A percentile compares a stretch with the other conserved stretches of the same genome.
Conservation (phyloP, 495 filamentous ascomycete genomes). For the Talaromyces adpressus region DNA sequence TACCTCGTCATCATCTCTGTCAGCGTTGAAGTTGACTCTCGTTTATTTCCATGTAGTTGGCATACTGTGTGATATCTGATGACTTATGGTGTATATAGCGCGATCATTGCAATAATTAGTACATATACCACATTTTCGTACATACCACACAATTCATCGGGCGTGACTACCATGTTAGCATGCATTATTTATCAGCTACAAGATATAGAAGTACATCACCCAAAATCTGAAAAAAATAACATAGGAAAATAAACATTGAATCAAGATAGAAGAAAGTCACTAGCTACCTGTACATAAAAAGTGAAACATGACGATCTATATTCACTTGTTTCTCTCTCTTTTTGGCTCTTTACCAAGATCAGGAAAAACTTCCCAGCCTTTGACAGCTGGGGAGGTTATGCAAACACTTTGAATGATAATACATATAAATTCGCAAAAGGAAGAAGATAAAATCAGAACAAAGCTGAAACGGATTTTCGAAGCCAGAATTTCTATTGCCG, state of each 20-base stretch:
- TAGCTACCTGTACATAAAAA: slow-evolving; percentile 48
- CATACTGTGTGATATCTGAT: neutral
- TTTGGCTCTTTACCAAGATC: neutral
- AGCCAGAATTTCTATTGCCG: too few relatives aligned
- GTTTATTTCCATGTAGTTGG: neutral
- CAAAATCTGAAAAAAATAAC: slow-evolving; percentile 15
- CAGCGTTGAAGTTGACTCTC: neutral
- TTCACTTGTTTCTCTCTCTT: slow-evolving; percentile 5
- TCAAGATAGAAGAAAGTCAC: slow-evolving; percentile 20
- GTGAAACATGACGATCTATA: slow-evolving; percentile 13
- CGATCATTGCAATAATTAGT: neutral
- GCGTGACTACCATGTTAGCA: neutral
- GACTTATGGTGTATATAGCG: neutral
- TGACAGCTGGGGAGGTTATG: slow-evolving; percentile 3
- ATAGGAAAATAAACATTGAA: slow-evolving; percentile 16
- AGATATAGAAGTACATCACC: slow-evolving; percentile 13
- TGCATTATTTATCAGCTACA: neutral
- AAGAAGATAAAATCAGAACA: neutral
- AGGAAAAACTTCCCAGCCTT: neutral
- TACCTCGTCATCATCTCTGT: neutral
- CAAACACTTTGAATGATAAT: slow-evolving; percentile 6
- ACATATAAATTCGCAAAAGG: neutral
- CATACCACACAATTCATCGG: neutral
- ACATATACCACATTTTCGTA: neutral
- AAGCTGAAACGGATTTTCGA: neutral